Evolutionary conservation across 2,329 filamentous ascomycete species (phyloP).

Genomic region (Orbilia blumenaviensis): DNA sequence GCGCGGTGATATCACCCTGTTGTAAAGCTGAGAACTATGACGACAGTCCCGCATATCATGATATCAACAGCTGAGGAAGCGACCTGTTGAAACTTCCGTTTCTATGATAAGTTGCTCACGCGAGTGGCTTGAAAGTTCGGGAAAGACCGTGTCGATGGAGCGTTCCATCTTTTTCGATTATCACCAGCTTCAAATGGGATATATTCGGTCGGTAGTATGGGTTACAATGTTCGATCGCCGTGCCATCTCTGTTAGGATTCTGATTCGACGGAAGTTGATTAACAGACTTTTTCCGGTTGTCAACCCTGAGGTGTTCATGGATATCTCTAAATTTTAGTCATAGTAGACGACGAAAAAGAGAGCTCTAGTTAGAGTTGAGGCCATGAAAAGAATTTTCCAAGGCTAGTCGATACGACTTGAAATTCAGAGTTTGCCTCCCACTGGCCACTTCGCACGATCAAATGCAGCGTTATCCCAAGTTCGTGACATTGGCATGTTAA

Average conservation of each 20-base stretch:
- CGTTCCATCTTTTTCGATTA: neutral
- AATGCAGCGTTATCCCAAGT: neutral
- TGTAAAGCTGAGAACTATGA: conserved; percentile 5
- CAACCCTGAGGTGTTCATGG: neutral
- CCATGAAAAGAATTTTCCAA: neutral
- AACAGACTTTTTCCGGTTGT: neutral
- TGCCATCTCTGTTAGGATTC: neutral
- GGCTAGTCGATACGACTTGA: neutral
- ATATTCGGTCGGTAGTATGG: neutral
- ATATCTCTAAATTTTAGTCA: neutral
- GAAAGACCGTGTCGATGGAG: neutral
- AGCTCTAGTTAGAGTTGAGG: too few species aligned
- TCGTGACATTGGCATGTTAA: conserved; percentile 23
- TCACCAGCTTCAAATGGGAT: neutral
- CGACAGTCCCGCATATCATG: conserved; percentile 15
- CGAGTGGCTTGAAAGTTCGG: neutral
- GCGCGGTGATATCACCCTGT: conserved; percentile 12
- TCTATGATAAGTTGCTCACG: neutral
- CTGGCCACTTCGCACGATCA: too few species aligned
- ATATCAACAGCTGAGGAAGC: neutral
- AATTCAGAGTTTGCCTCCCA: neutral
- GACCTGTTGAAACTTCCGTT: neutral
- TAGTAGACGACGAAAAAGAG: neutral
- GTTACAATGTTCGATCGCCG: neutral
- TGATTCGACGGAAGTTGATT: neutral